Evolutionary conservation across 1,139 yeast species (phyloP), one percentile per base, ranked within the genome.

Genomic region (Blastobotrys apis): DNA sequence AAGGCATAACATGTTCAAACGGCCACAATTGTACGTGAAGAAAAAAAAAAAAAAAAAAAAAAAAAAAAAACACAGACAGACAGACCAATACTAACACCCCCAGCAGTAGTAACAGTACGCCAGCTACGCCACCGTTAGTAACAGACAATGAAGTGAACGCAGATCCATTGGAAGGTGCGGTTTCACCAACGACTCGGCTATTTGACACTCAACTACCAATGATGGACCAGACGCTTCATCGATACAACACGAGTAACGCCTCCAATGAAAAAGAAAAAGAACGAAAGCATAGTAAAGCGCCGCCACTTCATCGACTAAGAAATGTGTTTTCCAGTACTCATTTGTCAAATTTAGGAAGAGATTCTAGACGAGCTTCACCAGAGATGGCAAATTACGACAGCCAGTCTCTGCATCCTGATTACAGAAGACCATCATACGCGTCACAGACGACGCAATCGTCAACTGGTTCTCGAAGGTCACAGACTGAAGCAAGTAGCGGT

Each of bases 271-370:
- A 5, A 22, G 25, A 31, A 15, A 16, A 23, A 17, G 36, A 27
- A 19, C 42, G 45, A 4, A 43, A 43, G 25, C 29, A 31, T 6
- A 41, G 44, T 23, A 37, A 29, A 25, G 19, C 39, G 3, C 38
- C 41, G 3, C 41, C 41, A 10, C 34, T 43, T 13, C 57, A 56
- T 6, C 27, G 55, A 22, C 43, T 54, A 26, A 32, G 52, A 26
- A 47, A 52, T 19, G 59, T 55, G 3, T 33, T 55, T 15, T 55
- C 59, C 23, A 52, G 47, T 39, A 53, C 51, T 19, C 56, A 54
- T 39, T 37, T 55, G 35, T 44, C 54, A 13, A 4, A 17, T 37
- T n/a, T n/a, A n/a, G 32, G 30, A 26, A 23, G 19, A 25, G 32
- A 22, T 3, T 41, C 44, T 16, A n/a, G 36, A 12, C 34, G 39